phyloP scores from a whole-genome alignment of 2,329 filamentous ascomycete genomes.

The Triangularia setosa region DNA sequence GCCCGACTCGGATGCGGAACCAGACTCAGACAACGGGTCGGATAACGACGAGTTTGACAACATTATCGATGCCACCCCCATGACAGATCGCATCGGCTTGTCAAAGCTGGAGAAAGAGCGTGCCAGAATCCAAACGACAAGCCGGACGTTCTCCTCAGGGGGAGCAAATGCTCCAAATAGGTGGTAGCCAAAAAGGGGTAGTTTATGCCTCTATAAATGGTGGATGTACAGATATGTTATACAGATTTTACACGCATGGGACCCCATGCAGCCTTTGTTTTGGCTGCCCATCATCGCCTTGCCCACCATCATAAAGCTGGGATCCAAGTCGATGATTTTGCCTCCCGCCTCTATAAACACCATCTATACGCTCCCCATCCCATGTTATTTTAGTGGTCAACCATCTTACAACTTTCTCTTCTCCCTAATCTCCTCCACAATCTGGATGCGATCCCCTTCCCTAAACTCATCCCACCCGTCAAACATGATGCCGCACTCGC shows the following conservation, averaged over 20 bases:
- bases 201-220: not conserved
- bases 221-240: not conserved
- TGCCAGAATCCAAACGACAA: slow-evolving; percentile 44
- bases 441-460: slow-evolving; percentile 81
- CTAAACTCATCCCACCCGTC: slow-evolving; percentile 73
- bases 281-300: not conserved
- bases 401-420: slow-evolving; percentile 54
- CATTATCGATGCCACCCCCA: slow-evolving; percentile 85
- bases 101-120: slow-evolving; percentile 54
- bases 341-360: not conserved
- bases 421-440: slow-evolving; percentile 74
- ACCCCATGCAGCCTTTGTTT: not conserved
- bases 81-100: slow-evolving; percentile 78
- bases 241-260: not conserved
- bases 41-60: slow-evolving; percentile 69
- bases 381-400: slow-evolving; percentile 1
- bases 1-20: slow-evolving; percentile 63
- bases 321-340: not conserved
- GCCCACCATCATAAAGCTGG: not conserved
- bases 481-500: slow-evolving; percentile 90
- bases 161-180: slow-evolving; percentile 46
- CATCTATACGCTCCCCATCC: not conserved
- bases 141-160: slow-evolving; percentile 49
- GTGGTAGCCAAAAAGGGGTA: slow-evolving; percentile 32
- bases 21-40: slow-evolving; percentile 64